Conservation (phyloP, 257 asterid genomes). For the Scutellaria baicalensis region DNA sequence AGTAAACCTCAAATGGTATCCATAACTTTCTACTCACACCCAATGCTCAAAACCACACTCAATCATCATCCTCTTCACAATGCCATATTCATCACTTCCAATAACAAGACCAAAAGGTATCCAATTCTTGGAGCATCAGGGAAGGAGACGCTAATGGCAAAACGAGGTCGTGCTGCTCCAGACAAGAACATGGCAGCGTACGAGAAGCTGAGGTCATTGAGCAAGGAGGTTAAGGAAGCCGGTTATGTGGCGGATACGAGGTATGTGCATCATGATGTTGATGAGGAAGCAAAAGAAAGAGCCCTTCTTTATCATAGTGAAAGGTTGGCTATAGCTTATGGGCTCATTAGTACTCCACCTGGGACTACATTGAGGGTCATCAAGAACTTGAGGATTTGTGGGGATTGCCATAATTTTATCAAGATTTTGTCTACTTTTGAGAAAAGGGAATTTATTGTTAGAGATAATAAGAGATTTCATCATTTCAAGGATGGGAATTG, state of each 20-base stretch:
- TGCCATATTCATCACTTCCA: too few relatives aligned
- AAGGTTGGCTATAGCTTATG: slow-evolving; percentile 36
- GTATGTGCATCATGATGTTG: slow-evolving; percentile 32
- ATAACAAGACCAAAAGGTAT: too few relatives aligned
- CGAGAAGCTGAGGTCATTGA: slow-evolving; percentile 24
- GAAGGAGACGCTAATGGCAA: not conserved
- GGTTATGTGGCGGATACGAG: slow-evolving; percentile 37
- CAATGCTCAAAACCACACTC: too few relatives aligned
- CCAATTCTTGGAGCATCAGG: too few relatives aligned
- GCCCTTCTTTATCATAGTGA: slow-evolving; percentile 45
- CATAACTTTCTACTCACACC: too few relatives aligned
- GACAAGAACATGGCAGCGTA: slow-evolving; percentile 25
- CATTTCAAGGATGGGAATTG: slow-evolving; percentile 45
- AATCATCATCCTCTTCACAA: too few relatives aligned
- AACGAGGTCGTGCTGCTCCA: not conserved
- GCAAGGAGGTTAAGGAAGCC: slow-evolving; percentile 24
- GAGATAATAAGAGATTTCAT: slow-evolving; percentile 49
- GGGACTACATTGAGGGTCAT: slow-evolving; percentile 39
- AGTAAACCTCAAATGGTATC: too few relatives aligned
- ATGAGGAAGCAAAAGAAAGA: slow-evolving; percentile 32
- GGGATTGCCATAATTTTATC: slow-evolving; percentile 44
- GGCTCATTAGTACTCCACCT: slow-evolving; percentile 35
- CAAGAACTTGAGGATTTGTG: slow-evolving; percentile 44
- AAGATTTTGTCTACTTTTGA: slow-evolving; percentile 36
- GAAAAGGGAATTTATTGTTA: slow-evolving; percentile 32